Evolutionary conservation across 208 protist genomes (phyloP), one percentile per base, ranked within the genome.

Genomic region (Trypanosoma melophagium): DNA sequence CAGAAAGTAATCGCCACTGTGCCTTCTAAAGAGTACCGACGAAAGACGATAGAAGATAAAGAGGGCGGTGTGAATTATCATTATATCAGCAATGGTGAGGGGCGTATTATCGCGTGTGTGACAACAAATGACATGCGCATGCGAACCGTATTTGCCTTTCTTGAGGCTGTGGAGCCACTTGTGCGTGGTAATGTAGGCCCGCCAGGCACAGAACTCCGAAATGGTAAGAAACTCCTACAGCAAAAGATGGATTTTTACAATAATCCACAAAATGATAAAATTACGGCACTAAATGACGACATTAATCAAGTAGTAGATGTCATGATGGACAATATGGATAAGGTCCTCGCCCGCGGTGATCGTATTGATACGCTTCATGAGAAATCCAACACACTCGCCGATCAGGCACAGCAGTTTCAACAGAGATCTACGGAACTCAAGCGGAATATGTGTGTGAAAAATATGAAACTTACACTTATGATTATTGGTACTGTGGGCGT

Each of bases 211-310:
- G 88, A 94, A 68, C 70, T 94, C 12, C 84, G 89, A 52, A 96
- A 96, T 52, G 88, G 85, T 40, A 94, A 90, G 75, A 96, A 96
- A 70, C 81, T 96, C 24, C 80, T 96, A 12, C 88, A 93, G 78
- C 86, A 96, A 69, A 96, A 96, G 79, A 93, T 94, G 87, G 91
- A 96, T 64, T 97, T 95, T 76, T 97, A 94, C 80, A 97, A 95
- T 77, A 90, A 95, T 65, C 87, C 90, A 5, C 86, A 94, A 73
- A 95, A 94, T 63, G 92, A 97, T 62, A 94, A 95, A 77, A 94
- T 97, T 66, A 90, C 87, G 1, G 82, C 82, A 8, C 71, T 97
- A 21, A 94, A 94, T 53, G 84, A 93, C 53, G 86, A 94, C 52
- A 95, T 97, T 68, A 93, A 95, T 66, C 86, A 96, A 57, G 88